phyloP scores from a whole-genome alignment of 176 grass and related monocot genomes.

The Areca catechu region DNA sequence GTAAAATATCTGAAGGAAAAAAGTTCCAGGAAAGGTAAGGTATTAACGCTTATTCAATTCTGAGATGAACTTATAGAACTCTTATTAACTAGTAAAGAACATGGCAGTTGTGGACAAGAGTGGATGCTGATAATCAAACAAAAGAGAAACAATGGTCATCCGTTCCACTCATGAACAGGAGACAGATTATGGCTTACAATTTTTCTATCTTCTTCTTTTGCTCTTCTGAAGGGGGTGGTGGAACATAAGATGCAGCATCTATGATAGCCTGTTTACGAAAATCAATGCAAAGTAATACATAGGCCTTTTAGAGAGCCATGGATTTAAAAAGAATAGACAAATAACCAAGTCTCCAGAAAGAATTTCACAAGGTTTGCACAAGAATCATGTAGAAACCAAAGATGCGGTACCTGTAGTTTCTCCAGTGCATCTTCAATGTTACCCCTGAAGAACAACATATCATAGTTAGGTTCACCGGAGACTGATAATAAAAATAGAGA shows the following conservation, averaged over 20 bases:
- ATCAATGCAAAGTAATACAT: background rate
- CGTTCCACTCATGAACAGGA: background rate
- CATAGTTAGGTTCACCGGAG: slow-evolving; percentile 2
- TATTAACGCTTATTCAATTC: too few relatives aligned
- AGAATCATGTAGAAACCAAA: background rate
- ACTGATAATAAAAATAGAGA: background rate
- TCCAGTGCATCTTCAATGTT: slow-evolving; percentile 91
- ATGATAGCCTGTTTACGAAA: slow-evolving; percentile 56
- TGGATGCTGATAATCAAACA: background rate
- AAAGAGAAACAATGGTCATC: slow-evolving; percentile 8
- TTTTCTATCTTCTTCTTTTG: slow-evolving; percentile 96
- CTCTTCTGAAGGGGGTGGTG: slow-evolving; percentile 77
- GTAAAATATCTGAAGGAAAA: too few relatives aligned
- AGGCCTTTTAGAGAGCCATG: too few relatives aligned
- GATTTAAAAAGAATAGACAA: too few relatives aligned
- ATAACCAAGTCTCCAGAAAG: too few relatives aligned
- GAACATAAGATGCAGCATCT: slow-evolving; percentile 92
- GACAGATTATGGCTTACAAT: slow-evolving; percentile 41
- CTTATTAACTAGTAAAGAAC: too few relatives aligned
- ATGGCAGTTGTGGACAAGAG: too few relatives aligned
- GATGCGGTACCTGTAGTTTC: slow-evolving; percentile 68
- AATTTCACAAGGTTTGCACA: background rate
- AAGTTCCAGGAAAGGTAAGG: too few relatives aligned
- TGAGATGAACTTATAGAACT: too few relatives aligned
- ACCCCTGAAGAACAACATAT: slow-evolving; percentile 39